Evolutionary conservation across 225 moss, liverwort and hornwort species (phyloP), one percentile per base, ranked within the genome.

Genomic region (Pseudisothecium myosuroides): DNA sequence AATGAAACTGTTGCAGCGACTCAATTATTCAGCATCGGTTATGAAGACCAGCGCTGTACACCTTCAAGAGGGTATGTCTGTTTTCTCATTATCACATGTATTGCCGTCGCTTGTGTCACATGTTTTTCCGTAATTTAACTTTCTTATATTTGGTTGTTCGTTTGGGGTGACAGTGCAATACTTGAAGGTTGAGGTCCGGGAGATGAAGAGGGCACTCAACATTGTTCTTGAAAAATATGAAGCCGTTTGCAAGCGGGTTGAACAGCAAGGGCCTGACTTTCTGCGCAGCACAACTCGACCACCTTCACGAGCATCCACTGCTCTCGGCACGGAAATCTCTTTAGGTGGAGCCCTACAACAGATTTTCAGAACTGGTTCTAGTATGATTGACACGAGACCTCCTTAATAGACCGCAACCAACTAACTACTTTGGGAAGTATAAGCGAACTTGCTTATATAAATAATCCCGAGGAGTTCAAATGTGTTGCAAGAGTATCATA

Each of bases 1-100:
- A 17, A 93, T 96, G 95, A 98, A 98, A 88, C 87, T 97, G 64
- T 89, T 97, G 77, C 98, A 98, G 80, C 95, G 98, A 12, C 91
- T 98, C 73, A 98, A 95, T 88, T 96, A 97, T 81, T 96, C 96
- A 19, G 81, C 94, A 41, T 95, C 94, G 39, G 96, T 97, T 31
- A 94, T 97, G 94, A 97, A 97, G 91, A 89, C 94, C 22, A 96
- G 97, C 89, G 94, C 96, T 87, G 90, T 79, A 76, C 93, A 95
- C 84, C 94, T 98, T 58, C 91, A 94, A 89, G 97, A 96, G 74
- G 98, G 96, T 98, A 87, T 56, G 76, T 81, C 69, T 37, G 31
- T 29, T 58, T 85, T 64, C 55, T 31, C 47, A 15, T 50, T 47
- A 37, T 81, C 87, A 55, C n/a, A 47, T 45, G 29, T 36, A 27